These are phyloP conservation scores for Ophiocytium majus DNA, from an alignment of 352 stramenopile genomes.

Conservation along the genomic window DNA sequence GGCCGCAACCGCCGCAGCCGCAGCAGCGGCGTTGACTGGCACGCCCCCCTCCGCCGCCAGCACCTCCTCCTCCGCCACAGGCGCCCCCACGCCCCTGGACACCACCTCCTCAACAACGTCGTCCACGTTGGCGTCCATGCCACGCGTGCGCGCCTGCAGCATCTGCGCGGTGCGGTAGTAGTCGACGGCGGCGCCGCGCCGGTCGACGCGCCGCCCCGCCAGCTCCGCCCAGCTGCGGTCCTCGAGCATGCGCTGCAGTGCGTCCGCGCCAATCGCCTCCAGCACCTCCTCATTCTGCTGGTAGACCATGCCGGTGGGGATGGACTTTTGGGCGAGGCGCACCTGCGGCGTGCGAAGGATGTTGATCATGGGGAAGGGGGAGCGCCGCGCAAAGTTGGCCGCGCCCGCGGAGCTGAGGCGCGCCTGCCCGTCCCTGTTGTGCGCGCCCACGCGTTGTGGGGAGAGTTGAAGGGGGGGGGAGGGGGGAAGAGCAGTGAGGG, in stretches of 20 bases:
- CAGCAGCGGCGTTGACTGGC: background rate
- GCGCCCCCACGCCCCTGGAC: background rate
- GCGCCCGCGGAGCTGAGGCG: constrained; percentile 58
- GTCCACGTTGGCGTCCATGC: background rate
- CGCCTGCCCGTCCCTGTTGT: constrained; percentile 51
- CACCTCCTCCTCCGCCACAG: background rate
- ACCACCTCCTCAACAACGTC: background rate
- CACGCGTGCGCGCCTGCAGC: constrained; percentile 32
- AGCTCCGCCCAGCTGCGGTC: constrained; percentile 50
- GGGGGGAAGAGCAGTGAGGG: too few species aligned
- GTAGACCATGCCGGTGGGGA: constrained; percentile 79
- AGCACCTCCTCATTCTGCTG: constrained; percentile 78
- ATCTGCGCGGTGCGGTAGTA: constrained; percentile 48
- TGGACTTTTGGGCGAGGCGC: constrained; percentile 68
- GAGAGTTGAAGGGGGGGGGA: too few species aligned
- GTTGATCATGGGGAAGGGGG: constrained; percentile 80
- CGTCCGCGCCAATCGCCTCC: constrained; percentile 61
- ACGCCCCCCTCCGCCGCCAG: background rate
- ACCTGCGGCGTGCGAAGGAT: constrained; percentile 73
- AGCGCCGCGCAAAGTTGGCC: constrained; percentile 73
- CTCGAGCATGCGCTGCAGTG: constrained; percentile 61
- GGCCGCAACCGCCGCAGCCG: constrained; percentile 20
- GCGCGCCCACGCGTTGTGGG: too few species aligned
- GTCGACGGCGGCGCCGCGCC: constrained; percentile 27
- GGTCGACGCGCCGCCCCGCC: constrained; percentile 40